phyloP scores from a whole-genome alignment of 202 grass and related monocot genomes.

The Thinopyrum obtusiflorum region DNA sequence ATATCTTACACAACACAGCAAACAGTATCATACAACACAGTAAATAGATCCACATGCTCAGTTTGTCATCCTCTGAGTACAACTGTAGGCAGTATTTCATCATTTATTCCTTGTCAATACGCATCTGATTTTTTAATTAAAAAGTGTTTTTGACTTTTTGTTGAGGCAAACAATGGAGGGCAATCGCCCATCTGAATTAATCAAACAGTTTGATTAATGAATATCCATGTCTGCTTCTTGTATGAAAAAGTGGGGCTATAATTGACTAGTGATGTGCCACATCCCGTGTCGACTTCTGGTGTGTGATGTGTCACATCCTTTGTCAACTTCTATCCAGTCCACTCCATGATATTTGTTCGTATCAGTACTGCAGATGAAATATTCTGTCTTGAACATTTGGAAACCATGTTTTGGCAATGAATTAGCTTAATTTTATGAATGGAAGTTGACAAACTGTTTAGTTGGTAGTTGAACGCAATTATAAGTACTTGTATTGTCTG shows the following conservation, averaged over 20 bases:
- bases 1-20: background rate
- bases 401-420: background rate
- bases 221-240: constrained; percentile 11
- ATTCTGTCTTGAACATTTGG: background rate
- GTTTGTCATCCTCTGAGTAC: background rate
- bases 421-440: background rate
- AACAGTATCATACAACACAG: background rate
- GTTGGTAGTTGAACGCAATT: background rate
- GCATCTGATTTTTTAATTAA: background rate
- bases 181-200: background rate
- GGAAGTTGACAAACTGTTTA: background rate
- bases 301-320: background rate
- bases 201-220: constrained; percentile 3
- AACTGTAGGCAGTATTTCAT: background rate
- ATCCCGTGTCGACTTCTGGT: background rate
- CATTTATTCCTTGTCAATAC: background rate
- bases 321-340: background rate
- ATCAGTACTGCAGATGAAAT: background rate
- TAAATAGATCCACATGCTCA: background rate
- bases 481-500: background rate
- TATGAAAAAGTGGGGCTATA: background rate
- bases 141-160: no score
- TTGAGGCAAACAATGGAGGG: background rate
- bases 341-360: constrained; percentile 4
- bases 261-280: background rate